Percentiles rank a stretch among this genome's conserved stretches.
Conservation (phyloP, 768 basidiomycete genomes). For the Collybia sordida region DNA sequence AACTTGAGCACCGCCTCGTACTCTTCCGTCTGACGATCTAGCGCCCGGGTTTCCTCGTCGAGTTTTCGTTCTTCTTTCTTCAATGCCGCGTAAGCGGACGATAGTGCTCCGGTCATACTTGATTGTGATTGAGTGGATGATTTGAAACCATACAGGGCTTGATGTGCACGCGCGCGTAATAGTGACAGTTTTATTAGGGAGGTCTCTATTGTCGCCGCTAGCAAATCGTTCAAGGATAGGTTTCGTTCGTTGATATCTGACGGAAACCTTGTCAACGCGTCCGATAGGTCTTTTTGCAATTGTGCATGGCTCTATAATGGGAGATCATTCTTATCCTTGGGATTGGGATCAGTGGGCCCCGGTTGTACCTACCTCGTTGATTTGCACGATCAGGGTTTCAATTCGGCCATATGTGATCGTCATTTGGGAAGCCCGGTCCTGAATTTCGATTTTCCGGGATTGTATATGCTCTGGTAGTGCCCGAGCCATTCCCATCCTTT, state of each 20-base stretch:
- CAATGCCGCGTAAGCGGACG: constrained; percentile 27
- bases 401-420: constrained; percentile 3
- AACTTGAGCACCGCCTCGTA: constrained; percentile 41
- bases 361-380: constrained; percentile 10
- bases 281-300: constrained; percentile 27
- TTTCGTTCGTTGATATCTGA: constrained; percentile 25
- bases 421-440: constrained; percentile 5
- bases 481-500: constrained; percentile 1
- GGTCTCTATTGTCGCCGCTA: constrained; percentile 44
- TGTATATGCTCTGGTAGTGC: constrained; percentile 9
- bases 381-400: constrained; percentile 4
- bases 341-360: background rate
- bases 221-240: constrained; percentile 36
- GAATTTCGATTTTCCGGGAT: constrained; percentile 2
- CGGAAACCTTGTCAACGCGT: constrained; percentile 25
- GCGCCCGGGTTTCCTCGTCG: constrained; percentile 30
- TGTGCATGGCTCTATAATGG: constrained; percentile 27
- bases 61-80: constrained; percentile 33
- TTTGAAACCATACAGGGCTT: constrained; percentile 37
- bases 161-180: constrained; percentile 37
- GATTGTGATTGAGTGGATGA: constrained; percentile 14
- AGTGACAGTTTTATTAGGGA: constrained; percentile 48
- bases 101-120: constrained; percentile 33
- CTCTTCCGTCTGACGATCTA: constrained; percentile 39
- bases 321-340: background rate